Evolutionary conservation across 768 basidiomycete species (phyloP), one percentile per base, ranked within the genome.

Genomic region (Psilocybe sp.): DNA sequence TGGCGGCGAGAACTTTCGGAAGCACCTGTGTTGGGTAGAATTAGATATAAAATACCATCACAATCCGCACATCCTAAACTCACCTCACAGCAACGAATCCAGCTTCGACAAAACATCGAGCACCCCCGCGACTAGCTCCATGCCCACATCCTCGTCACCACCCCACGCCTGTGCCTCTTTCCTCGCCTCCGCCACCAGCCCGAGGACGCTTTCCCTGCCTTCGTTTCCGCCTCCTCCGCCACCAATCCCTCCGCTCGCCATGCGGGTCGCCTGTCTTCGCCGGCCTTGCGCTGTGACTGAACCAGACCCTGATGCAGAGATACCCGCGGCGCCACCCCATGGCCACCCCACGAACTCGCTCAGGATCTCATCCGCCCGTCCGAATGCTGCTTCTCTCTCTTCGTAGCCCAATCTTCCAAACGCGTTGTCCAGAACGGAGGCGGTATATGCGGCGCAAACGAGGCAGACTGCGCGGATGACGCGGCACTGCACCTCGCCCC

Each of bases 401-500:
- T 98, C 97, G 61, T 96, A 98, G 13, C 83, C 85, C 19, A 98
- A 72, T 53, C 92, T 74, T 48, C 84, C 83, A 58, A 98, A 88
- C 8, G 94, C 93, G 61, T 98, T 97, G 63, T 98, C 97, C 49
- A 98, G 77, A 32, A 98, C 96, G 62, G 85, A 92, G 8, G 95
- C 96, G 0, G 95, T 92, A 59, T 98, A 97, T 9, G 92, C 92
- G 0, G 96, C 84, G 61, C 90, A 95, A 9, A 86, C 92, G 40
- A 98, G 77, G 52, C 85, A 87, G 12, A 97, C 89, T 0, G 91
- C 87, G 8, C 97, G 77, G 49, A 83, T 72, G 2, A 80, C 83
- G 31, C 94, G 77, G 67, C 88, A 93, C 61, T 92, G 88, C 4
- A 86, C 84, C 7, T 28, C 23, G 23, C 23, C 23, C 7, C 7